phyloP scores from a whole-genome alignment of 2,329 filamentous ascomycete genomes.

The Talaromyces sp. region DNA sequence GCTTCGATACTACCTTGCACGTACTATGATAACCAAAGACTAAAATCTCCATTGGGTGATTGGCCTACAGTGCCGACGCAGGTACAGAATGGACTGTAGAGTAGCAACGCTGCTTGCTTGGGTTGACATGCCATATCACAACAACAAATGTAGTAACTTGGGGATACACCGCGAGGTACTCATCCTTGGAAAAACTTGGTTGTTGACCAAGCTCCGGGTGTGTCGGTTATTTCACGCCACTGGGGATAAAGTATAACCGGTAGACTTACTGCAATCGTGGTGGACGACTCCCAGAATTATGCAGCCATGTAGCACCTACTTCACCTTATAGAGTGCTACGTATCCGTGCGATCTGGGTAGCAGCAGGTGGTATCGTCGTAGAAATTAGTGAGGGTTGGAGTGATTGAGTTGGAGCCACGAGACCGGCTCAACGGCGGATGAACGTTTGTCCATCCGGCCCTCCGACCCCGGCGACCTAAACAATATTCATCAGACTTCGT shows the following conservation, averaged over 20 bases:
- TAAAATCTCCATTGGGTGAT: not conserved
- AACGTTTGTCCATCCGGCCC: not conserved
- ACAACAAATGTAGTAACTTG: not conserved
- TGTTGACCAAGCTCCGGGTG: not conserved
- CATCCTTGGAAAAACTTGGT: not conserved
- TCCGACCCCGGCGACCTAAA: not conserved
- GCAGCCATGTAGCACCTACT: not conserved
- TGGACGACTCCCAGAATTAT: not conserved
- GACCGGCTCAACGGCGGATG: not conserved
- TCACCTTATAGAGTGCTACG: not conserved
- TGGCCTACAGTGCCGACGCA: not conserved
- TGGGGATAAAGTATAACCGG: not conserved
- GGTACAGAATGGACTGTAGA: constrained; percentile 1
- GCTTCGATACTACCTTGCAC: constrained; percentile 1
- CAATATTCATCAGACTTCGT: not conserved
- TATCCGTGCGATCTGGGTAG: not conserved
- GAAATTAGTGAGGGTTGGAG: not conserved
- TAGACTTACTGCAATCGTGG: not conserved
- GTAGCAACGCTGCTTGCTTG: not conserved
- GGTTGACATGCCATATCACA: not conserved
- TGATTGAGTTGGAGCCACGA: not conserved
- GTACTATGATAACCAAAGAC: not conserved
- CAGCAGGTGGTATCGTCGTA: not conserved
- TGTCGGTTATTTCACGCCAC: not conserved
- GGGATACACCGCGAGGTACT: not conserved